These are phyloP conservation scores for Marasmius oreades DNA, from an alignment of 1,284 basidiomycete species.

Conservation along the genomic window DNA sequence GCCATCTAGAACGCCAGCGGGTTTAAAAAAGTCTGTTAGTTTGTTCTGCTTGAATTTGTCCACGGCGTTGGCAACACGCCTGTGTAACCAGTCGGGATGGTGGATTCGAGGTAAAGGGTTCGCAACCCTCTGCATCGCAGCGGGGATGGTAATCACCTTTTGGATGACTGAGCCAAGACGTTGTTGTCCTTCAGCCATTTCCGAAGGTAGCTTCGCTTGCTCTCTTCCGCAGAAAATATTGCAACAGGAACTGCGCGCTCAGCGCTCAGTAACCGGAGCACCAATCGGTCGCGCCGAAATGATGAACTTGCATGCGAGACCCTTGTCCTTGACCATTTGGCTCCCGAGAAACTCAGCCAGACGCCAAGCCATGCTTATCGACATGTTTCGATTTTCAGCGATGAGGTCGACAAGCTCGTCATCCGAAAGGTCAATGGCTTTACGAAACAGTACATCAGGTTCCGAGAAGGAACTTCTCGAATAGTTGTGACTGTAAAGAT, in stretches of 20 bases:
- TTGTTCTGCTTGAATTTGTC: too few species aligned
- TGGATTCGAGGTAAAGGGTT: slow-evolving; percentile 96
- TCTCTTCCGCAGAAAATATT: slow-evolving; percentile 95
- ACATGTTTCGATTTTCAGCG: too few species aligned
- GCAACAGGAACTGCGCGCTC: slow-evolving; percentile 99
- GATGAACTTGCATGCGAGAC: too few species aligned
- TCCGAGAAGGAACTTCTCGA: too few species aligned
- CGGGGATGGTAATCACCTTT: slow-evolving; percentile 98
- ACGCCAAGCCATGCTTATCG: too few species aligned
- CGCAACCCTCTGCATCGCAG: slow-evolving; percentile 95
- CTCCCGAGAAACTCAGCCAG: too few species aligned
- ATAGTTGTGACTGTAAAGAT: too few species aligned
- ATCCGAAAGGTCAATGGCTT: too few species aligned
- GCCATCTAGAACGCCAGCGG: slow-evolving; percentile 36
- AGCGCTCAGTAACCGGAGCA: slow-evolving; percentile 94
- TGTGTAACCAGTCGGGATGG: slow-evolving; percentile 98
- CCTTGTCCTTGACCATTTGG: too few species aligned
- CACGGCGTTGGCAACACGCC: too few species aligned
- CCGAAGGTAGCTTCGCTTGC: slow-evolving; percentile 86
- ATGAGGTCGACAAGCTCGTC: too few species aligned
- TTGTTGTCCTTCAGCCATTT: slow-evolving; percentile 96
- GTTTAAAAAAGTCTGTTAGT: slow-evolving; percentile 90
- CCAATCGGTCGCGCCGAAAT: slow-evolving; percentile 94
- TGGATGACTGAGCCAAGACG: slow-evolving; percentile 97
- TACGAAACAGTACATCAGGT: too few species aligned